Base-by-base conservation (phyloP, 1,284 basidiomycete species). In the Papiliotrema laurentii region DNA sequence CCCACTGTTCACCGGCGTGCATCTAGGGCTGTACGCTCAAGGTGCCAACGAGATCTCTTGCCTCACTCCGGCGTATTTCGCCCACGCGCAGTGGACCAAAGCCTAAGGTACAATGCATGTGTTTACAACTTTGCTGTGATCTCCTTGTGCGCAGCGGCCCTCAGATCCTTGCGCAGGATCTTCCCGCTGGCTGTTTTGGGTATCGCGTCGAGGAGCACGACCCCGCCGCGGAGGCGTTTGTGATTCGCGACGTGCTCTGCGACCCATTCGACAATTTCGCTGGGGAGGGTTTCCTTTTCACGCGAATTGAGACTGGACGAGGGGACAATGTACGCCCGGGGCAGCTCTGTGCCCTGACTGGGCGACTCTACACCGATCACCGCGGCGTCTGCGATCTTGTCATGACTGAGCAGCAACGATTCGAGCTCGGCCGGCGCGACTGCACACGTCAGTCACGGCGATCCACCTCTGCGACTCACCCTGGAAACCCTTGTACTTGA, bases 361-460 rank as follows among this genome's bases (percentile, higher is more conserved):
- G 74, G 71, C 50, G 77, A 79, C 2, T 83, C 74, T 0, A 89
- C 72, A 1, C 85, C 85, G 47, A 89, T 83, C 3, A 89, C 85
- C 5, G 81, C 87, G 0, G 78, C 78, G 59, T 90, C 87, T 2
- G 80, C 81, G 1, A 89, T 76, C 1, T 84, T 79, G 0, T 84
- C 81, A 59, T 89, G 85, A 4, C 79, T 79, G 13, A 90, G 71
- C 1, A 91, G 79, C 0, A 88, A 69, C 34, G 80, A 79, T 64
- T 91, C 88, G 2, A 91, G 77, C 59, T 89, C 88, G 0, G 89
- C 87, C 0, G 88, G 88, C 0, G 89, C 81, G 16, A 91, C 88
- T 85, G n/a, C n/a, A 47, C 25, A 24, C 37, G 31, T 37, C 38
- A 45, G 44, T 19, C 25, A 26, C 7, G n/a, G n/a, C n/a, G n/a